phyloP scores from a whole-genome alignment of 371 early-diverging fungal species.

The Mucor sp. region DNA sequence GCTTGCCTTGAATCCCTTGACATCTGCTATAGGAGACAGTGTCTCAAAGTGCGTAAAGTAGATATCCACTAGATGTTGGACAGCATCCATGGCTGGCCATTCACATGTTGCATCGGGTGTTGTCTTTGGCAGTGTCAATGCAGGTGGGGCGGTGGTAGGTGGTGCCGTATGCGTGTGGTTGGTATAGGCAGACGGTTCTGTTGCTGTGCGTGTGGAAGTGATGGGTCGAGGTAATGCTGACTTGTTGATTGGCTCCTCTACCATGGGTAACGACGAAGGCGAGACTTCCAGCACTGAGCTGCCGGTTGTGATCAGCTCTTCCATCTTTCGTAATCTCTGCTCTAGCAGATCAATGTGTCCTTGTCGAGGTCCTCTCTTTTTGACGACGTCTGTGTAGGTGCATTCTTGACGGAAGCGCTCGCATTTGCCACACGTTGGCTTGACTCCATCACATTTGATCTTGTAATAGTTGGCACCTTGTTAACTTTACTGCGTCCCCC shows the following conservation, averaged over 20 bases:
- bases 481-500: too few species aligned
- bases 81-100: constrained; percentile 9
- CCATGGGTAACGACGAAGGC: background rate
- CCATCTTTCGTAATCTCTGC: constrained; percentile 59
- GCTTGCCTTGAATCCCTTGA: constrained; percentile 1
- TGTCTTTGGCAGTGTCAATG: background rate
- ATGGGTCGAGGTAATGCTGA: background rate
- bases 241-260: background rate
- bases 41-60: constrained; percentile 13
- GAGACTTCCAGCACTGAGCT: background rate
- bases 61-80: constrained; percentile 7
- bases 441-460: constrained; percentile 70
- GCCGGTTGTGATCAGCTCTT: constrained; percentile 28
- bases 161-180: too few species aligned
- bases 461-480: constrained; percentile 4
- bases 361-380: constrained; percentile 71
- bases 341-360: constrained; percentile 70
- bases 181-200: background rate
- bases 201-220: background rate
- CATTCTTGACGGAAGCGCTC: constrained; percentile 55
- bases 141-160: background rate
- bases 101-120: background rate
- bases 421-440: constrained; percentile 75
- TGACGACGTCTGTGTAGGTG: constrained; percentile 60
- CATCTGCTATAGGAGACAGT: constrained; percentile 11